A percentile compares a stretch with the other conserved stretches of the same genome.
phyloP scores from a whole-genome alignment of 2,329 filamentous ascomycete species.

The Apiospora aurea region DNA sequence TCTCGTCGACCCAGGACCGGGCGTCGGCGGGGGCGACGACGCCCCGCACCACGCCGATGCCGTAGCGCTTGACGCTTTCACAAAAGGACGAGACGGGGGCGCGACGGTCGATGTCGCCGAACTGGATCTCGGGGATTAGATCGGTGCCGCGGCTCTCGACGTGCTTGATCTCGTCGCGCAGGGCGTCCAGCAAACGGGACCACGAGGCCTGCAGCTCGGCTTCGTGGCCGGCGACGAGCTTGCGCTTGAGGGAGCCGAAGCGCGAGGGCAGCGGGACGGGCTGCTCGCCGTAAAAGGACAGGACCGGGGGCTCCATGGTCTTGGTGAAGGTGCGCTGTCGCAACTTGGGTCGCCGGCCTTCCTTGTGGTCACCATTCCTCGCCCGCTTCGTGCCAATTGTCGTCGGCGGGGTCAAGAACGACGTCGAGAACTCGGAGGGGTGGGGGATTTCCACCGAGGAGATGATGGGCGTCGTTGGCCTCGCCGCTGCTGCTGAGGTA shows the following conservation, averaged over 20 bases:
- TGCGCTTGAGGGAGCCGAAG: constrained; percentile 63
- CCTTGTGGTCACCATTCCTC: constrained; percentile 40
- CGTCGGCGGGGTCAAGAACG: constrained; percentile 24
- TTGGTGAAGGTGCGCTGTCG: constrained; percentile 41
- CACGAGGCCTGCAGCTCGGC: constrained; percentile 61
- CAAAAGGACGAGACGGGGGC: constrained; percentile 62
- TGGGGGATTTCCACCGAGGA: constrained; percentile 22
- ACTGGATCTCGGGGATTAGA: constrained; percentile 64
- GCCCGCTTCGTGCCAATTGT: constrained; percentile 37
- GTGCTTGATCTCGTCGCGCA: constrained; percentile 59
- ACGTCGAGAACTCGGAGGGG: constrained; percentile 26
- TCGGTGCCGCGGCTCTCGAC: constrained; percentile 58
- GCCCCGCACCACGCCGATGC: constrained; percentile 70
- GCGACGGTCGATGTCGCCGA: constrained; percentile 54
- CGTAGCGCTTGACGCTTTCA: constrained; percentile 65
- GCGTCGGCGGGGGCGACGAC: constrained; percentile 66
- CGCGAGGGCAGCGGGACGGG: constrained; percentile 65
- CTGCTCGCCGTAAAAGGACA: constrained; percentile 64
- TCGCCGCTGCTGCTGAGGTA: constrained; percentile 26
- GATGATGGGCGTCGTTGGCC: constrained; percentile 26
- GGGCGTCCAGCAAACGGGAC: constrained; percentile 58
- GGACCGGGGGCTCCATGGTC: constrained; percentile 57
- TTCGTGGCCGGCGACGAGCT: constrained; percentile 62
- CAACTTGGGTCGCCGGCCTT: constrained; percentile 41
- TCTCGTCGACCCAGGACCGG: constrained; percentile 63